Evolutionary conservation across 192 early-diverging fungal species (phyloP), one percentile per base, ranked within the genome.

Genomic region (Backusella liffmaniae): DNA sequence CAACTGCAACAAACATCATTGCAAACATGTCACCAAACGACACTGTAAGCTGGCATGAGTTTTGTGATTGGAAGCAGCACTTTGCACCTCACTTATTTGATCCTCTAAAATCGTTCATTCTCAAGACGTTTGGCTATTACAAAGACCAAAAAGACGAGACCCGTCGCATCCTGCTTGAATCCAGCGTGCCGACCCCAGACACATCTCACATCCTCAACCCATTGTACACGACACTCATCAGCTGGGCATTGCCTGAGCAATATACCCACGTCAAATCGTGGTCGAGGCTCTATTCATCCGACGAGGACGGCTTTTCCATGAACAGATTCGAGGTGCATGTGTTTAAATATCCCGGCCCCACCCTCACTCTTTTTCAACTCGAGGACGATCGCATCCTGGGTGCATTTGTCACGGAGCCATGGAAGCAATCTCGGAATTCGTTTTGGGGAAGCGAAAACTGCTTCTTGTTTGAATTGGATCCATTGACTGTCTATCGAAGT

Each of bases 311-410:
- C 9, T 89, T 86, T 70, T 85, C 85, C 16, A 89, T 88, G 88
- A 89, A 86, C 67, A 76, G 86, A 23, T 89, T 89, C 51, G 80
- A 82, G 49, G 77, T 70, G 2, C 86, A 84, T 44, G 83, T 88
- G 8, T 89, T 87, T 80, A 89, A 89, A 73, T 89, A 89, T 76
- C 81, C 85, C 5, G 88, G 82, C 0, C 86, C 88, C 1, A 89
- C 86, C 0, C 66, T 89, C 16, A 32, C 88, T 3, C 59, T 89
- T 18, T 51, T 89, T 5, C 78, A 82, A 23, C 85, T 34, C 0
- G 53, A 62, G 10, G n/a, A 29, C 29, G 56, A 68, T 89, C 75
- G 46, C 84, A 2, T 49, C 5, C 56, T 89, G 9, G 86, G 85
- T 6, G 88, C 86, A 0, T 86, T 83, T 65, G 76, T 89, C 13